phyloP scores from a whole-genome alignment of 2,329 filamentous ascomycete genomes.

The Chrysoporthe deuterocubensis region DNA sequence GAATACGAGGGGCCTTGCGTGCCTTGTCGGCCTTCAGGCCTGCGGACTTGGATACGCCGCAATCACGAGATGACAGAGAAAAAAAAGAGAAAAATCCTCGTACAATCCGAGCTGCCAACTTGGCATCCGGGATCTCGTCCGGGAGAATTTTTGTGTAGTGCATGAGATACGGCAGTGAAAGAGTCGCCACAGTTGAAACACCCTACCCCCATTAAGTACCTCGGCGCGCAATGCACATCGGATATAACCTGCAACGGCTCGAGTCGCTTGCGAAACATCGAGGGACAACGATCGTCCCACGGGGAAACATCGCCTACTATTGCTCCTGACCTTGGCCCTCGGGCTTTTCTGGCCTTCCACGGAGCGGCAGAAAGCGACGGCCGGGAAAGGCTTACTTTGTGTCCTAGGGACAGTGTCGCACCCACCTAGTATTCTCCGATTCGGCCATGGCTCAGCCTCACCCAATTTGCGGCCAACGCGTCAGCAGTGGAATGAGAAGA shows the following conservation, averaged over 20 bases:
- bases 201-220: conserved; percentile 1
- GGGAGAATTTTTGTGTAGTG: background rate
- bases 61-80: background rate
- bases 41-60: background rate
- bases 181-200: conserved; percentile 15
- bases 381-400: conserved; percentile 1
- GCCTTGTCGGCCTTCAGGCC: background rate
- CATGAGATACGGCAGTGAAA: background rate
- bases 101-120: background rate
- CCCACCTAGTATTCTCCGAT: background rate
- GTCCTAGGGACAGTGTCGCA: background rate
- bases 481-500: conserved; percentile 21
- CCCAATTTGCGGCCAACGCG: conserved; percentile 15
- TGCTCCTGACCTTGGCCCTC: background rate
- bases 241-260: conserved; percentile 15
- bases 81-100: background rate
- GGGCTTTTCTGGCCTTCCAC: background rate
- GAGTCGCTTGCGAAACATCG: conserved; percentile 9
- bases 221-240: conserved; percentile 3
- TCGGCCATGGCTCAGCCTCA: conserved; percentile 3
- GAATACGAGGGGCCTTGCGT: conserved; percentile 19
- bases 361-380: background rate
- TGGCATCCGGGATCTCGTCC: background rate
- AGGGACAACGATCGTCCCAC: background rate
- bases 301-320: background rate